Evolutionary conservation across 768 basidiomycete genomes (phyloP).

Genomic region (Russula compacta): DNA sequence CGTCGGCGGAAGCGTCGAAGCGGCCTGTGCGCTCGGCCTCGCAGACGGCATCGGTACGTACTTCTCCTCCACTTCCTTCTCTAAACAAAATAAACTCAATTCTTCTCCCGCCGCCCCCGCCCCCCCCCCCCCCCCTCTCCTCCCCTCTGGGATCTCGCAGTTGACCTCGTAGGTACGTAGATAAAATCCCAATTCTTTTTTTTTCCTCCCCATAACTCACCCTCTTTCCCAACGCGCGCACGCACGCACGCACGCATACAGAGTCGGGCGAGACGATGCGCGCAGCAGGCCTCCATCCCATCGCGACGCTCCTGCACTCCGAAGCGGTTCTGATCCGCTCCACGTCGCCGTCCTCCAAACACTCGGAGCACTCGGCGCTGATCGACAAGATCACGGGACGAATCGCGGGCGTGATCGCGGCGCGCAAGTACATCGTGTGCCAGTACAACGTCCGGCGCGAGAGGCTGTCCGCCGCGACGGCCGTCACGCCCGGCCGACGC

Average conservation of each 20-base stretch:
- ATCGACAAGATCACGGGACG: conserved; percentile 77
- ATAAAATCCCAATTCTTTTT: neutral
- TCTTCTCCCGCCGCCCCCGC: no score
- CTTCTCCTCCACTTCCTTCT: neutral
- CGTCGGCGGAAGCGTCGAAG: conserved; percentile 96
- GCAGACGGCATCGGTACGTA: conserved; percentile 91
- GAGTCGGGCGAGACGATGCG: conserved; percentile 99
- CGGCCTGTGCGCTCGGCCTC: conserved; percentile 90
- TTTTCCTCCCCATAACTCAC: no score
- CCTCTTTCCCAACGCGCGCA: no score
- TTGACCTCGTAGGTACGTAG: conserved; percentile 85
- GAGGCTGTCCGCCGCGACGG: conserved; percentile 49
- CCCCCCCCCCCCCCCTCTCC: no score
- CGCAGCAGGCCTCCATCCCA: conserved; percentile 89
- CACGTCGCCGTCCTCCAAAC: conserved; percentile 38
- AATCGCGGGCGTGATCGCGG: conserved; percentile 87
- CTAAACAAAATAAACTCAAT: neutral
- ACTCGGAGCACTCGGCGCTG: conserved; percentile 47
- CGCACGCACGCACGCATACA: conserved; percentile 24
- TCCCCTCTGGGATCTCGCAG: conserved; percentile 31
- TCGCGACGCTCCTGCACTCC: conserved; percentile 76
- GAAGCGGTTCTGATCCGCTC: conserved; percentile 94
- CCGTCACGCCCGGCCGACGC: conserved; percentile 79
- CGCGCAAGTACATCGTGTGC: conserved; percentile 78
- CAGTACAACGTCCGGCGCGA: conserved; percentile 83